Base-by-base conservation (phyloP, 306 rosid genomes). In the Adenanthera pavonina region DNA sequence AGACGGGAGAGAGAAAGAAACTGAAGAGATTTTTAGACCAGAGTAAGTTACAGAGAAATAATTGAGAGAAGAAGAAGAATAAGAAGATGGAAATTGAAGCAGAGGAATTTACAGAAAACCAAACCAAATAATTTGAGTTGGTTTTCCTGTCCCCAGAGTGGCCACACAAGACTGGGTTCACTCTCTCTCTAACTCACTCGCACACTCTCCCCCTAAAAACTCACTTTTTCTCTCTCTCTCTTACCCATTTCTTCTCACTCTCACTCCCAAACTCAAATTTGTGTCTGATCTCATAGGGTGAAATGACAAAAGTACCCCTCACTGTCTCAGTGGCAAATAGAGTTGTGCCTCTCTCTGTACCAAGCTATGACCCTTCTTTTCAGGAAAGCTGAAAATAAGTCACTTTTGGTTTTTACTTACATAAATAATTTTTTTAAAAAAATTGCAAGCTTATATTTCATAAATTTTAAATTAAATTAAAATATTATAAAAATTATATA, bases 81-180 rank as follows among this genome's bases (percentile, higher is more conserved):
- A 60, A 8, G 80, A 68, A 48, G 69, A 57, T 9, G 38, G 56
- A 69, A 33, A 43, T 41, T 20, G 56, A 69, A 71, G 52, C 81
- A 68, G 84, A 84, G 82, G 88, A 86, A 86, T 78, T 83, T 79
- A 80, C 82, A 81, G 80, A 77, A n/a, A n/a, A n/a, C n/a, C n/a
- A 57, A 59, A 79, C 75, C 64, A 83, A 89, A 89, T 81, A 67
- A 89, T 81, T 81, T 79, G 79, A 84, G 88, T 78, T 86, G 82
- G 90, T 89, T 86, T 84, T 76, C 75, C 86, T 69, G 91, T 92
- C 87, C 83, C 88, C 78, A 82, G 60, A 83, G 77, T 78, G 81
- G 82, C 80, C 80, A 84, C 85, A 78, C 69, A 70, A 73, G 54
- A 46, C 54, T 19, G 34, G 11, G 11, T 46, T 20, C 74, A 19